Percentiles rank a stretch among this genome's conserved stretches.
These are phyloP conservation scores for Lumnitzera racemosa DNA, from an alignment of 345 rosid genomes.

Conservation along the genomic window DNA sequence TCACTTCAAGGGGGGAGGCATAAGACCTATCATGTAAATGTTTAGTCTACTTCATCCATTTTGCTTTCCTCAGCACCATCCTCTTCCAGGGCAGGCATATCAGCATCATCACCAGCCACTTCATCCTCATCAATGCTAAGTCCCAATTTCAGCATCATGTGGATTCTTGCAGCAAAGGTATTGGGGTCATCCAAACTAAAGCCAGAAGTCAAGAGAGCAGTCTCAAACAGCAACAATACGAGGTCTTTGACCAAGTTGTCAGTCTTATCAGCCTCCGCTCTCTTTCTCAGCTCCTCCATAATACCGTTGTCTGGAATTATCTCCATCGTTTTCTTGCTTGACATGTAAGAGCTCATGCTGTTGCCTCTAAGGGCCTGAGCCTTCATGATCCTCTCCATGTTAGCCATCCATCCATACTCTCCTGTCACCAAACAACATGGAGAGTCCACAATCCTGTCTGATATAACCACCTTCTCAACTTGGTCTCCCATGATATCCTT, in stretches of 20 bases:
- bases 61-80: slow-evolving; percentile 43
- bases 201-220: slow-evolving; percentile 36
- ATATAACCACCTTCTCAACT: slow-evolving; percentile 38
- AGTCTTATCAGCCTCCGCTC: slow-evolving; percentile 39
- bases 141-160: slow-evolving; percentile 41
- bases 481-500: slow-evolving; percentile 38
- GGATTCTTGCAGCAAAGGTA: slow-evolving; percentile 37
- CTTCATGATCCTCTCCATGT: slow-evolving; percentile 47
- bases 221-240: slow-evolving; percentile 33
- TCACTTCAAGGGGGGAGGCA: no score
- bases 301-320: slow-evolving; percentile 44
- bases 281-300: slow-evolving; percentile 42
- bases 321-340: slow-evolving; percentile 46
- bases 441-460: slow-evolving; percentile 38
- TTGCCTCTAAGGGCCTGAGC: slow-evolving; percentile 37
- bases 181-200: slow-evolving; percentile 40
- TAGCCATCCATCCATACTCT: slow-evolving; percentile 43
- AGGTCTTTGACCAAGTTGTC: slow-evolving; percentile 41
- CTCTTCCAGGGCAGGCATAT: slow-evolving; percentile 39
- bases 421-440: slow-evolving; percentile 44
- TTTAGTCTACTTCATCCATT: slow-evolving; percentile 41
- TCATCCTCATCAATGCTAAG: slow-evolving; percentile 42
- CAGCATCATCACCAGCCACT: slow-evolving; percentile 22
- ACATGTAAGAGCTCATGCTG: slow-evolving; percentile 49
- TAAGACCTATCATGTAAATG: not conserved